Base-by-base conservation (phyloP, 441 rosid species). In the Adansonia madagascariensis region DNA sequence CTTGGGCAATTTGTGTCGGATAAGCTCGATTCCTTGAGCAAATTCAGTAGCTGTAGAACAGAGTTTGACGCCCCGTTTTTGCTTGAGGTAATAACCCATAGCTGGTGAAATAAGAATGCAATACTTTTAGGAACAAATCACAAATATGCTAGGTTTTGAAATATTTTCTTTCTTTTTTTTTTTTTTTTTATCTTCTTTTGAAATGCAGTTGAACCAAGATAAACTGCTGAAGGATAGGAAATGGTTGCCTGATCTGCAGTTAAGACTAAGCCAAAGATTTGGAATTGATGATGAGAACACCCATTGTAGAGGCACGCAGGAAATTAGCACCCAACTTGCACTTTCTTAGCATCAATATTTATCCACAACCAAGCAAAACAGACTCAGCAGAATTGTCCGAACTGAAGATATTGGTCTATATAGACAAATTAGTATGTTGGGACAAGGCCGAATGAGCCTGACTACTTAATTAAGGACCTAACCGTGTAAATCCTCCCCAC, bases 321-420 rank as follows among this genome's bases (percentile, higher is more conserved):
- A 85, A 65, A 85, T 86, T 50, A 82, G 79, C 83, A 90, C 90
- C 31, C 83, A 70, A 52, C 94, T 90, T 71, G 81, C 91, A 8
- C 90, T 90, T 75, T 85, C 88, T 57, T 80, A 80, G 31, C 76
- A 15, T 47, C 46, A 27, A 2, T 57, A 53, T 15, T 15, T 4
- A 4, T 3, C 27, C 52, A 43, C 9, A 20, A 15, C 10, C 10
- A 63, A 31, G 59, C 43, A 7, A 69, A 49, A 69, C 24, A 14
- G 68, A n/a, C 50, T 46, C 20, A 73, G 12, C 3, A 43, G 0
- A 41, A 72, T 39, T 73, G 44, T 69, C 17, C 56, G 24, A 14
- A 44, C 7, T 22, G 56, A 69, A 49, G 11, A 69, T 24, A 12
- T 69, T 47, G 18, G 11, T 49, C 73, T 69, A 22, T 41, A 46